Conservation (phyloP, 345 rosid species). For the Limnanthes douglasii region DNA sequence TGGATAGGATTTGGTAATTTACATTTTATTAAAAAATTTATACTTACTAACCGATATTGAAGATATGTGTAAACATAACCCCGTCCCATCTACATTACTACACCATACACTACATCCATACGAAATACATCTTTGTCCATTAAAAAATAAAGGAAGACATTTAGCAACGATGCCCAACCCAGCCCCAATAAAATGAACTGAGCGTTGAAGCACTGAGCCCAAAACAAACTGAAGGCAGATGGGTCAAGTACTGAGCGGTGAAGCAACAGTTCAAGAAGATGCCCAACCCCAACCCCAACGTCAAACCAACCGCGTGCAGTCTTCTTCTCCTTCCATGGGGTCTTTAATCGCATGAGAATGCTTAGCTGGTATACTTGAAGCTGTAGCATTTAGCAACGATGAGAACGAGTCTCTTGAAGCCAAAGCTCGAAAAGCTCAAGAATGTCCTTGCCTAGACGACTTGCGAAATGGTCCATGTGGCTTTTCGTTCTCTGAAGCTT, state of each 20-base stretch:
- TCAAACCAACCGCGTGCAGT: constrained; percentile 6
- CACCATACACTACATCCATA: too few species aligned
- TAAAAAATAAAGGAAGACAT: too few species aligned
- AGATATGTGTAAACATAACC: too few species aligned
- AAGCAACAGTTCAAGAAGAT: constrained; percentile 5
- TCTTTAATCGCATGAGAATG: constrained; percentile 44
- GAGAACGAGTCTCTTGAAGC: constrained; percentile 65
- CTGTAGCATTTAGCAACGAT: constrained; percentile 52
- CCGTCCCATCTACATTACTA: too few species aligned
- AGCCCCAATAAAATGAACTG: too few species aligned
- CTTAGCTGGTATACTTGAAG: constrained; percentile 48
- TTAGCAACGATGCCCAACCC: too few species aligned
- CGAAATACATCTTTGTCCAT: too few species aligned
- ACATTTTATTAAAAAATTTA: too few species aligned
- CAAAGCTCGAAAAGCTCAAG: constrained; percentile 65
- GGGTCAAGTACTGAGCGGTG: constrained; percentile 44
- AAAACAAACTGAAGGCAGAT: too few species aligned
- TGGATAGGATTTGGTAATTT: too few species aligned
- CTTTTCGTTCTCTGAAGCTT: constrained; percentile 64
- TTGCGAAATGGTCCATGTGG: constrained; percentile 71
- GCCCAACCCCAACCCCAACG: constrained; percentile 6
- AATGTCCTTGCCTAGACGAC: constrained; percentile 85
- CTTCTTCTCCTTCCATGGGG: constrained; percentile 27
- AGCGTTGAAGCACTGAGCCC: too few species aligned
- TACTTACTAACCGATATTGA: too few species aligned